Evolutionary conservation across 768 basidiomycete species (phyloP).

Genomic region (Boletus rubropictus): DNA sequence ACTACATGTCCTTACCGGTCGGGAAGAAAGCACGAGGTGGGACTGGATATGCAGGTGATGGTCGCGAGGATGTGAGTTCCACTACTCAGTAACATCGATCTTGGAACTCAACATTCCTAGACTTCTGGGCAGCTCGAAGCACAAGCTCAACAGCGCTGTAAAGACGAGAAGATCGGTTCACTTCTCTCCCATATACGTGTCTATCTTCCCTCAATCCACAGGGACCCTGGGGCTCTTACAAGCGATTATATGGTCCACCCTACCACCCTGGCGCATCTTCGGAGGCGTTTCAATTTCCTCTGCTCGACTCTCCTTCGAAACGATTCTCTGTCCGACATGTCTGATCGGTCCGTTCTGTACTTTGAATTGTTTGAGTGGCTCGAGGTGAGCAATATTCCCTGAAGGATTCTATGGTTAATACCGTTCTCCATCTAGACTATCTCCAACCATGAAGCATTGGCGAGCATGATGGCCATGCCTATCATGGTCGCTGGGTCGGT

Average conservation of each 20-base stretch:
- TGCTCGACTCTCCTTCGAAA: slow-evolving; percentile 82
- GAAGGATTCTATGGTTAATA: not conserved
- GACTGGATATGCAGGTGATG: slow-evolving; percentile 80
- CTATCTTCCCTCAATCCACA: slow-evolving; percentile 77
- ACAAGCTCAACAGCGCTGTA: slow-evolving; percentile 58
- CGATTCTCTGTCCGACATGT: slow-evolving; percentile 93
- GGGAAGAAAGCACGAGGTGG: slow-evolving; percentile 74
- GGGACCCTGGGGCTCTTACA: slow-evolving; percentile 67
- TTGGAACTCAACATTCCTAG: slow-evolving; percentile 35
- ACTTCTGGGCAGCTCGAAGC: slow-evolving; percentile 78
- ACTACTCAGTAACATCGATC: not conserved
- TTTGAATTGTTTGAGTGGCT: slow-evolving; percentile 90
- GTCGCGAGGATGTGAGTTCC: slow-evolving; percentile 74
- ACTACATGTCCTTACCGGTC: slow-evolving; percentile 35
- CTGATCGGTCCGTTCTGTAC: slow-evolving; percentile 77
- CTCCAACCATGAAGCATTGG: slow-evolving; percentile 87
- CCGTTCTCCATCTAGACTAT: slow-evolving; percentile 56
- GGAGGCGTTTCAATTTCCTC: slow-evolving; percentile 84
- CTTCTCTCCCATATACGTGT: slow-evolving; percentile 69
- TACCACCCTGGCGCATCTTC: slow-evolving; percentile 84
- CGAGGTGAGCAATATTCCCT: slow-evolving; percentile 47
- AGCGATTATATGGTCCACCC: slow-evolving; percentile 93
- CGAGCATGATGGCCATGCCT: slow-evolving; percentile 96
- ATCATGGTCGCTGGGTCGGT: slow-evolving; percentile 80
- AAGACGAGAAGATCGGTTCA: slow-evolving; percentile 68